These are phyloP conservation scores for Paracorniculantispora psalliotae DNA, from an alignment of 2,329 filamentous ascomycete genomes.

Conservation along the genomic window DNA sequence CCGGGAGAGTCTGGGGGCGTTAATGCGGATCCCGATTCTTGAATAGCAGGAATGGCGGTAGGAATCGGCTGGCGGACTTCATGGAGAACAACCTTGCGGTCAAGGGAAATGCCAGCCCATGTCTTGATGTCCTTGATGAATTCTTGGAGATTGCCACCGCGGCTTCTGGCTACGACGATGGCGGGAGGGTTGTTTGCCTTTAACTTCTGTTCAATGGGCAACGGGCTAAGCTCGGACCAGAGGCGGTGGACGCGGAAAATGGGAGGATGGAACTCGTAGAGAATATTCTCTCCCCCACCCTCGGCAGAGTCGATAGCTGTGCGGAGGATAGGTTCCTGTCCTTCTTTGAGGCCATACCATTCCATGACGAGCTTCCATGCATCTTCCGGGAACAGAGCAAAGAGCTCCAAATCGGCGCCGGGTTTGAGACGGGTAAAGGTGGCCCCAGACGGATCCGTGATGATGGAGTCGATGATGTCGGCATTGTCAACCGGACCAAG, in stretches of 20 bases:
- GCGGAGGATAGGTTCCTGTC: conserved; percentile 67
- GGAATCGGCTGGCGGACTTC: conserved; percentile 40
- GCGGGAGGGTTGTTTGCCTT: conserved; percentile 59
- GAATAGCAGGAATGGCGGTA: conserved; percentile 33
- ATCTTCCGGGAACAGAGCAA: conserved; percentile 69
- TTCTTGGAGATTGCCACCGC: conserved; percentile 62
- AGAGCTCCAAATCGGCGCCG: conserved; percentile 64
- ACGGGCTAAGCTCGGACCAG: conserved; percentile 54
- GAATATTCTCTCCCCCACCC: conserved; percentile 58
- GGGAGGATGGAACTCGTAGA: conserved; percentile 80
- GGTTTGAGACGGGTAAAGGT: conserved; percentile 70
- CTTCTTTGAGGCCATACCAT: conserved; percentile 74
- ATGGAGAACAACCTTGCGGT: conserved; percentile 75
- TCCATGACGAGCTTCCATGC: conserved; percentile 77
- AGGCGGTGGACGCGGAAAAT: conserved; percentile 82
- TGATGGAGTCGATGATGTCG: conserved; percentile 64
- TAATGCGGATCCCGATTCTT: conserved; percentile 31
- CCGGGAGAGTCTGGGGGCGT: conserved; percentile 39
- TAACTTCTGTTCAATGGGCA: conserved; percentile 52
- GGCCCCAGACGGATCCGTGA: conserved; percentile 43
- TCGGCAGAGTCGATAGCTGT: conserved; percentile 71
- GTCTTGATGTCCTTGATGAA: conserved; percentile 73
- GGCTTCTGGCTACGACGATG: conserved; percentile 64
- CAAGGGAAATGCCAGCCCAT: conserved; percentile 59
- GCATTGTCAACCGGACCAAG: conserved; percentile 85